These are phyloP conservation scores for Colletotrichum cereale DNA, from an alignment of 2,329 filamentous ascomycete genomes.

Conservation along the genomic window DNA sequence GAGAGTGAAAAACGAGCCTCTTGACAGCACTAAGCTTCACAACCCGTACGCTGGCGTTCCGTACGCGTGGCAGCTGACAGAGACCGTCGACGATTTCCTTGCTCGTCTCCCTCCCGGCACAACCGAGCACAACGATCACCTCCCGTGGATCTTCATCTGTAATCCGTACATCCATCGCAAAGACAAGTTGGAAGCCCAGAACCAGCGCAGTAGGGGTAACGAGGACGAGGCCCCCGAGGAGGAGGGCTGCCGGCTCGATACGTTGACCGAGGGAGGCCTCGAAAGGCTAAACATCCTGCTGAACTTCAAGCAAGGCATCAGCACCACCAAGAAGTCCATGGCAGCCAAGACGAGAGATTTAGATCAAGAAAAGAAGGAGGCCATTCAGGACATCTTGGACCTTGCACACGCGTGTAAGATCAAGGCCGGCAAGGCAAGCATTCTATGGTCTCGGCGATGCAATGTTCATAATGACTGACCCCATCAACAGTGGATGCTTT, in stretches of 20 bases:
- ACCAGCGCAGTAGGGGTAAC: constrained; percentile 56
- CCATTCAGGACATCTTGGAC: constrained; percentile 67
- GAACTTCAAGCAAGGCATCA: constrained; percentile 63
- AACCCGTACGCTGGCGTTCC: constrained; percentile 69
- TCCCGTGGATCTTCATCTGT: constrained; percentile 79
- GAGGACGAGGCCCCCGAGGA: constrained; percentile 64
- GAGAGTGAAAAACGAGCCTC: constrained; percentile 12
- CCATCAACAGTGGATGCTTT: constrained; percentile 77
- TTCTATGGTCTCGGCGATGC: neutral
- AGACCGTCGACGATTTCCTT: constrained; percentile 75
- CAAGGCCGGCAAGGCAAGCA: constrained; percentile 73
- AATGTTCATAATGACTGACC: neutral
- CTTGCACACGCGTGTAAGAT: constrained; percentile 71
- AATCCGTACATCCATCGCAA: constrained; percentile 68
- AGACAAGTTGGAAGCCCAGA: constrained; percentile 49
- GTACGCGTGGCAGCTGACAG: constrained; percentile 72
- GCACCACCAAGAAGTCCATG: constrained; percentile 50
- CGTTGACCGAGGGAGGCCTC: constrained; percentile 66
- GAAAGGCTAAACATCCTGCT: constrained; percentile 61
- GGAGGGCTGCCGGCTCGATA: constrained; percentile 57
- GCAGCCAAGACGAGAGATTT: constrained; percentile 59
- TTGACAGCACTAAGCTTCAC: constrained; percentile 53
- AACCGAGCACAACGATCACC: constrained; percentile 59
- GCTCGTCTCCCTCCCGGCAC: constrained; percentile 75
- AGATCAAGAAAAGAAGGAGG: constrained; percentile 61